These are phyloP conservation scores for Fusarium sp. DNA, from an alignment of 2,329 filamentous ascomycete genomes.

Conservation along the genomic window DNA sequence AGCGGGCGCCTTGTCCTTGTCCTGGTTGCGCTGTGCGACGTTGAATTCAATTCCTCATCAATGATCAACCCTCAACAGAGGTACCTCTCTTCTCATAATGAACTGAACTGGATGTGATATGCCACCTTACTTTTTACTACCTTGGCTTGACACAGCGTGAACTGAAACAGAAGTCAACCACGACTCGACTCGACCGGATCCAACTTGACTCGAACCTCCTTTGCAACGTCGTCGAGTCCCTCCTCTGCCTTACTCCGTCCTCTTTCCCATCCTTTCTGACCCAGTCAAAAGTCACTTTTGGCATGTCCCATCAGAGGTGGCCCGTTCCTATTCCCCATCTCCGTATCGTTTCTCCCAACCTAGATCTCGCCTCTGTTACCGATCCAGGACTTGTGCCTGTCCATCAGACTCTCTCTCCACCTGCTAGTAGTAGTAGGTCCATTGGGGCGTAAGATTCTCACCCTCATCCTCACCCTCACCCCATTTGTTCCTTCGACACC, in stretches of 20 bases:
- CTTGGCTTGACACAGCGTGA: slow-evolving; percentile 14
- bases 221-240: slow-evolving; percentile 8
- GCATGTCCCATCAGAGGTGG: slow-evolving; percentile 37
- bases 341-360: slow-evolving; percentile 28
- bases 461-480: slow-evolving; percentile 17
- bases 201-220: not conserved
- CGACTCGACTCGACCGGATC: slow-evolving; percentile 8
- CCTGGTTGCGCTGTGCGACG: slow-evolving; percentile 36
- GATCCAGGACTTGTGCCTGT: slow-evolving; percentile 29
- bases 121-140: slow-evolving; percentile 20
- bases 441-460: slow-evolving; percentile 42
- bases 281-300: slow-evolving; percentile 16
- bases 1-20: slow-evolving; percentile 7
- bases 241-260: slow-evolving; percentile 7
- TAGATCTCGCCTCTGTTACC: slow-evolving; percentile 35
- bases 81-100: not conserved
- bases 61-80: slow-evolving; percentile 1
- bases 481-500: slow-evolving; percentile 21
- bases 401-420: slow-evolving; percentile 39
- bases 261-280: slow-evolving; percentile 18
- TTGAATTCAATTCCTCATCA: slow-evolving; percentile 32
- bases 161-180: slow-evolving; percentile 1
- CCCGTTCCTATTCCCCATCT: slow-evolving; percentile 25
- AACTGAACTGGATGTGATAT: slow-evolving; percentile 16
- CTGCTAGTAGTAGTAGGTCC: slow-evolving; percentile 33